These are phyloP conservation scores for Ascoidea rubescens DNA, from an alignment of 805 yeast genomes.

Conservation along the genomic window DNA sequence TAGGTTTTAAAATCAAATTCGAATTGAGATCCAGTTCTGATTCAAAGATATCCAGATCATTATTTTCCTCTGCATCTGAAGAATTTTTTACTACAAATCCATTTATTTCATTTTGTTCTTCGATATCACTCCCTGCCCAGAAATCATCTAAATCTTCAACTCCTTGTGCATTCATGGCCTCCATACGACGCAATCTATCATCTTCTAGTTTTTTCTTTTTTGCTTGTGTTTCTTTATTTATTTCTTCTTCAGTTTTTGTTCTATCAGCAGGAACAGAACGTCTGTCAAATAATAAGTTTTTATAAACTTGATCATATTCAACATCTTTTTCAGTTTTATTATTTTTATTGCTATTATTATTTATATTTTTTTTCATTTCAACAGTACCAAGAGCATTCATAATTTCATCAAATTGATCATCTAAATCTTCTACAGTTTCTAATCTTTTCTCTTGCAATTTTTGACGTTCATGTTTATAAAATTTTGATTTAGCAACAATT, in stretches of 20 bases:
- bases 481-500: conserved; percentile 70
- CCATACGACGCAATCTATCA: conserved; percentile 62
- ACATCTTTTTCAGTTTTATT: conserved; percentile 24
- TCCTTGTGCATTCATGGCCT: conserved; percentile 39
- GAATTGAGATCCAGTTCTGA: too few species aligned
- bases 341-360: conserved; percentile 7
- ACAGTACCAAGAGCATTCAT: conserved; percentile 22
- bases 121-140: conserved; percentile 44
- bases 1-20: too few species aligned
- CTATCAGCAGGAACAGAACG: conserved; percentile 74
- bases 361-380: conserved; percentile 9
- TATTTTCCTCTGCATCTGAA: conserved; percentile 20
- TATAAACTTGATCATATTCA: conserved; percentile 50
- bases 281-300: conserved; percentile 53
- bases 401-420: conserved; percentile 60
- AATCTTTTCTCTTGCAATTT: conserved; percentile 43
- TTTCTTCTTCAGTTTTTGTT: conserved; percentile 66
- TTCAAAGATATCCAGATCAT: too few species aligned
- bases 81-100: conserved; percentile 19
- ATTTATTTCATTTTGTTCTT: conserved; percentile 28
- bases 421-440: conserved; percentile 50
- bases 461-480: conserved; percentile 65
- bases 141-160: conserved; percentile 59
- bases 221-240: conserved; percentile 45
- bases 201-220: conserved; percentile 48